These are phyloP conservation scores for Apophysomyces ossiformis DNA, from an alignment of 371 early-diverging fungal species.

Conservation along the genomic window DNA sequence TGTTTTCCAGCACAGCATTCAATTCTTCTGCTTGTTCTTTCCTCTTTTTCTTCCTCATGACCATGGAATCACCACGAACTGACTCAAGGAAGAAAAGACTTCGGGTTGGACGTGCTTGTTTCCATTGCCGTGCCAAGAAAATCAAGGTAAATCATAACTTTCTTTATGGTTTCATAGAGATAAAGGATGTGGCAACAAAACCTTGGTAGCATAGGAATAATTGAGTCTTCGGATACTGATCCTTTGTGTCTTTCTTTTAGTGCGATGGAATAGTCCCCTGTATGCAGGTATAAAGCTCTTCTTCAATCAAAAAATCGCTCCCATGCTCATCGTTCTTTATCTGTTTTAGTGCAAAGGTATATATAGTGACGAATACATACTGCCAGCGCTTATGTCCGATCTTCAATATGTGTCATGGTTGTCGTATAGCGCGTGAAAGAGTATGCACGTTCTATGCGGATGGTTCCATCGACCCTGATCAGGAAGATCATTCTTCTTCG, in stretches of 20 bases:
- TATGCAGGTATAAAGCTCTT: slow-evolving; percentile 48
- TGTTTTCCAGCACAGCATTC: neutral
- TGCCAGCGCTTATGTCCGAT: neutral
- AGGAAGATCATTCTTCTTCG: slow-evolving; percentile 11
- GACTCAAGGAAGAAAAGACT: slow-evolving; percentile 36
- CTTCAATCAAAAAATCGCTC: too few relatives aligned
- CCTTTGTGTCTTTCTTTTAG: slow-evolving; percentile 22
- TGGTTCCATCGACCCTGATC: slow-evolving; percentile 28
- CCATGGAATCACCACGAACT: neutral
- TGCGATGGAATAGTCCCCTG: slow-evolving; percentile 60
- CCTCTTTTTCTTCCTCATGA: neutral
- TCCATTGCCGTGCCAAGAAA: slow-evolving; percentile 53
- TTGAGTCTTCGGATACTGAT: neutral
- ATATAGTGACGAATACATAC: neutral
- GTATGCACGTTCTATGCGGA: slow-evolving; percentile 35
- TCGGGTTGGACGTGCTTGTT: slow-evolving; percentile 51
- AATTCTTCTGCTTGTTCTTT: neutral
- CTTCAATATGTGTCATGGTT: neutral
- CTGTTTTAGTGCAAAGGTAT: slow-evolving; percentile 24
- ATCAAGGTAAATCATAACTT: slow-evolving; percentile 41
- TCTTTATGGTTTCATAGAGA: too few relatives aligned
- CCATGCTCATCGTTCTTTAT: neutral
- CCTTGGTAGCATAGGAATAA: neutral
- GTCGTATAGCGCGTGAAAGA: slow-evolving; percentile 28
- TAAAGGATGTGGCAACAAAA: neutral